Base-by-base conservation (phyloP, 768 basidiomycete genomes). In the Hygrophorus russula region DNA sequence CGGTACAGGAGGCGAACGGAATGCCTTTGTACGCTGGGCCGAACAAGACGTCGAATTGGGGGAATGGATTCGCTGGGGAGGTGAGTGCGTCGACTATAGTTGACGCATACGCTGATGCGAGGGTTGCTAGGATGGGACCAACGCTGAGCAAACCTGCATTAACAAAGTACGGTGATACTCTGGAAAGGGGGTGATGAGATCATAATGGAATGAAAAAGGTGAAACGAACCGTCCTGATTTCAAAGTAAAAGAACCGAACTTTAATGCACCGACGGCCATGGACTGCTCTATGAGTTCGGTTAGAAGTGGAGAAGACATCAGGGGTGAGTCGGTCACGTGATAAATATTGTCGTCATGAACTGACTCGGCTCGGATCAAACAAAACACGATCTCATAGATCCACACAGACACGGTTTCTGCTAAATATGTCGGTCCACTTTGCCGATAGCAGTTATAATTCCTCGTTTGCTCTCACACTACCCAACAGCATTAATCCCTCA, bases 1-100 rank as follows among this genome's bases (percentile, higher is more conserved):
- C 71, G 2, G 93, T 87, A 28, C 83, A 74, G 0, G 93, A 84
- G 0, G 92, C 93, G 40, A 99, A 78, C 0, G 92, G 75, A 56
- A 98, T 98, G 18, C 91, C 94, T 65, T 98, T 98, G 68, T 98
- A 98, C 2, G 94, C 93, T 0, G 94, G 94, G 0, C 94, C 94
- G 53, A 98, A 96, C 28, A 98, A 71, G 36, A 97, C 74, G 52
- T 94, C 88, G 53, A 93, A 75, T 20, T 57, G 43, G 9, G 71
- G 71, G 4, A 72, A 49, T 5, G 62, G 53, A 4, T 54, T 49
- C 15, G 49, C 46, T 9, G 52, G 28, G 2, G 60, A 49, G 10
- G 57, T 44, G 28, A 69, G 63, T 0, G 84, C 73, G 15, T 66
- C 60, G 10, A 74, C 66, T 55, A 97, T 86, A 10, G 86, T 82